Conservation (phyloP, 305 asterid genomes). For the Solanum hybrid region DNA sequence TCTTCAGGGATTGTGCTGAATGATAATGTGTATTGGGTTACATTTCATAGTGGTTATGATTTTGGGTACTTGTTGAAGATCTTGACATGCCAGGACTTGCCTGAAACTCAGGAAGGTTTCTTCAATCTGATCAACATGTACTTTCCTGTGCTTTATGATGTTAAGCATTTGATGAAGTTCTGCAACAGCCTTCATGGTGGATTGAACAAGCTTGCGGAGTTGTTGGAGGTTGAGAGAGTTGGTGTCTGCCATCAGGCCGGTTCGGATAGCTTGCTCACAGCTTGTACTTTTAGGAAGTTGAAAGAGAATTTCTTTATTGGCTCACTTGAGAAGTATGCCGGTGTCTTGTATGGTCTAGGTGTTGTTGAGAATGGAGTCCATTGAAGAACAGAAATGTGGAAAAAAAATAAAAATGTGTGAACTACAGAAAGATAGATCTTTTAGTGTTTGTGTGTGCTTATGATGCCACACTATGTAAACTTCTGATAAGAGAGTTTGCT, state of each 20-base stretch:
- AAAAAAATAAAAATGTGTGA: conserved; percentile 10
- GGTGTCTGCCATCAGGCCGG: conserved; percentile 92
- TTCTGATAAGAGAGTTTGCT: conserved; percentile 15
- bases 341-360: conserved; percentile 67
- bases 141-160: conserved; percentile 64
- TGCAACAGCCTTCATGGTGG: conserved; percentile 79
- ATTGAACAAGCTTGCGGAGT: conserved; percentile 64
- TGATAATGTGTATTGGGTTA: conserved; percentile 65
- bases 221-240: conserved; percentile 74
- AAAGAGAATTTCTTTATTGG: conserved; percentile 63
- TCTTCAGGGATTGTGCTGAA: conserved; percentile 76
- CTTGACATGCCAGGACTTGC: conserved; percentile 62
- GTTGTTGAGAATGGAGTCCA: conserved; percentile 54
- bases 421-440: background rate
- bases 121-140: conserved; percentile 45
- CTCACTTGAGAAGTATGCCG: conserved; percentile 60
- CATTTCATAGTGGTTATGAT: conserved; percentile 80
- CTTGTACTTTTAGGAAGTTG: conserved; percentile 66
- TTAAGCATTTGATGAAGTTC: conserved; percentile 83
- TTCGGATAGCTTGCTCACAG: conserved; percentile 78
- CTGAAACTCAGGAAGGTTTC: conserved; percentile 51
- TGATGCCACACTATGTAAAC: conserved; percentile 27
- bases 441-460: conserved; percentile 4
- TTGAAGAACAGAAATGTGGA: conserved; percentile 6
- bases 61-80: conserved; percentile 76